phyloP scores from a whole-genome alignment of 2,329 filamentous ascomycete species.

The Cladosporium sp. region DNA sequence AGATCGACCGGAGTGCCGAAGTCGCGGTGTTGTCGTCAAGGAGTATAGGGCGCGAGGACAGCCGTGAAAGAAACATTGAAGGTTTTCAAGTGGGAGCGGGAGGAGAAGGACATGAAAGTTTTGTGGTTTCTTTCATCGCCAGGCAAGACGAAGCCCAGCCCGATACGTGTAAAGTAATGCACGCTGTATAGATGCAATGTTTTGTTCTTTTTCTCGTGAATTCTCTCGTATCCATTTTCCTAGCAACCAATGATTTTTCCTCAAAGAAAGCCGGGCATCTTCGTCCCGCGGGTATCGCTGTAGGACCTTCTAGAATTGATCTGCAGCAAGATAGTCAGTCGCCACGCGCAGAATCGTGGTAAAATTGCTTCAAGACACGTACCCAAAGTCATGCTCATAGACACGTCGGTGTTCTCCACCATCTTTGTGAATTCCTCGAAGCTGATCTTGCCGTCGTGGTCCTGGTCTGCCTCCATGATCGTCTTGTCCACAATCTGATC shows the following conservation, averaged over 20 bases:
- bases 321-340: not conserved
- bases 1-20: too few relatives aligned
- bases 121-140: not conserved
- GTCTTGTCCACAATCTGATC: constrained; percentile 96
- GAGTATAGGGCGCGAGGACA: too few relatives aligned
- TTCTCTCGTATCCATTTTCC: not conserved
- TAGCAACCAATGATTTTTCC: not conserved
- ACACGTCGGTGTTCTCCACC: constrained; percentile 86
- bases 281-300: constrained; percentile 9
- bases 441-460: constrained; percentile 95
- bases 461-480: constrained; percentile 97
- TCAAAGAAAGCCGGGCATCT: constrained; percentile 1
- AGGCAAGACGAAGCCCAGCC: not conserved
- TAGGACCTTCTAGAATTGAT: constrained; percentile 8
- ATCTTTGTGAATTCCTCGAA: constrained; percentile 99
- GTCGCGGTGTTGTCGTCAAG: too few relatives aligned
- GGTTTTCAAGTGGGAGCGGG: too few relatives aligned
- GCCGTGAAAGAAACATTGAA: not conserved
- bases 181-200: constrained; percentile 8
- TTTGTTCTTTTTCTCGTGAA: constrained; percentile 10
- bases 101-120: not conserved
- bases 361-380: too few relatives aligned
- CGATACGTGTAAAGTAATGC: not conserved
- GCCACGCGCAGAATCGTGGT: too few relatives aligned
- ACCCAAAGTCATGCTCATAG: constrained; percentile 65